These are phyloP conservation scores for Russula brevipes DNA, from an alignment of 768 basidiomycete genomes.

Conservation along the genomic window DNA sequence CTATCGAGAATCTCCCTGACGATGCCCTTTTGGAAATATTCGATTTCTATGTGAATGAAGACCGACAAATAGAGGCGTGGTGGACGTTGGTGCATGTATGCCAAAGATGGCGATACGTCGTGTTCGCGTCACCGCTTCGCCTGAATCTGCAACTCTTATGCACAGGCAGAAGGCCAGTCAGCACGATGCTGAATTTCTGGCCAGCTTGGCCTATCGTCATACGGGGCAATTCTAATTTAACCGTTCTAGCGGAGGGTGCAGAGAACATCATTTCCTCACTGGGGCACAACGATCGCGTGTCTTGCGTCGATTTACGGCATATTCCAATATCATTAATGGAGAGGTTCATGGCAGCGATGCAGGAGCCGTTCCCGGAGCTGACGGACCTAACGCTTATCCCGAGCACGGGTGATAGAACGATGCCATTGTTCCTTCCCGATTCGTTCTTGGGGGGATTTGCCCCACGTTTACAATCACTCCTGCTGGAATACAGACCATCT, in stretches of 20 bases:
- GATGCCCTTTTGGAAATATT: neutral
- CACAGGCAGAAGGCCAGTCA: neutral
- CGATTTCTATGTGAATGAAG: neutral
- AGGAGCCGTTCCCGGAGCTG: conserved; percentile 2
- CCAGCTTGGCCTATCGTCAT: neutral
- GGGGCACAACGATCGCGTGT: neutral
- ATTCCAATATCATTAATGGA: neutral
- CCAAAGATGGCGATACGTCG: neutral
- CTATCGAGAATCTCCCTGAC: neutral
- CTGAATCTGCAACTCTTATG: neutral
- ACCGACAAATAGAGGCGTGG: neutral
- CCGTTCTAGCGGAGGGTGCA: too few relatives aligned
- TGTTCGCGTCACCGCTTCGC: neutral
- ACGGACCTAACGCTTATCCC: neutral
- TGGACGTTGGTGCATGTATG: neutral
- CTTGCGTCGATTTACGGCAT: neutral
- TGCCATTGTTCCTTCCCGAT: neutral
- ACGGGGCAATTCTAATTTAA: too few relatives aligned
- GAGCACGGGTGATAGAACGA: neutral
- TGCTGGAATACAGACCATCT: neutral
- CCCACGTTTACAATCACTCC: neutral
- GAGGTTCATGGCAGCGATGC: neutral
- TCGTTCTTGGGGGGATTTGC: neutral
- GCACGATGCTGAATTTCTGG: neutral
- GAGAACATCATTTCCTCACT: neutral